phyloP scores from a whole-genome alignment of 2,329 filamentous ascomycete genomes.

The Hysterium pulicare region DNA sequence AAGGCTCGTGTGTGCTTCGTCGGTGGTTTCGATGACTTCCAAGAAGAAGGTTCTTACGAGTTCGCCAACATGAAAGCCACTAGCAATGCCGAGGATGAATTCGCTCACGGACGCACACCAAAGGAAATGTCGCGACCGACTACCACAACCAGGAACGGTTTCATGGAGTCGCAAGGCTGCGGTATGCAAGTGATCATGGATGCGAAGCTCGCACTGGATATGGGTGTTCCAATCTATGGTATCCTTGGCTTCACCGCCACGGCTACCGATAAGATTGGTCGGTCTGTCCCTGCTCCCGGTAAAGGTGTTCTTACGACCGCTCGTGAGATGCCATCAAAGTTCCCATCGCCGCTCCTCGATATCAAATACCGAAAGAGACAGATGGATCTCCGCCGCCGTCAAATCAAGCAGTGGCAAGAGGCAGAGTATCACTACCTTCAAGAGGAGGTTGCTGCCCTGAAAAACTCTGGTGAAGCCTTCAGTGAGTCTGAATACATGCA shows the following conservation, averaged over 20 bases:
- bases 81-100: constrained; percentile 95
- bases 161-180: constrained; percentile 99
- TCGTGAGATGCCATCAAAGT: constrained; percentile 84
- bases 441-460: constrained; percentile 89
- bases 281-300: constrained; percentile 92
- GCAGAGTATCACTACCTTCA: constrained; percentile 89
- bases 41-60: constrained; percentile 98
- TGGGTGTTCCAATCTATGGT: constrained; percentile 98
- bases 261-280: constrained; percentile 97
- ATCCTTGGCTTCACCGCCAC: constrained; percentile 90
- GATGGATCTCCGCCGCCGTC: constrained; percentile 87
- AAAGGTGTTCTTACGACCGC: constrained; percentile 96
- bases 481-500: constrained; percentile 81
- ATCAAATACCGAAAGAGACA: constrained; percentile 97
- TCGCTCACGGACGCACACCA: constrained; percentile 90
- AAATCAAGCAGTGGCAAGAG: constrained; percentile 96
- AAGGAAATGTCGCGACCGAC: constrained; percentile 97
- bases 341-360: constrained; percentile 91
- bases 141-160: constrained; percentile 93
- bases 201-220: constrained; percentile 89
- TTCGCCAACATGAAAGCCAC: constrained; percentile 99
- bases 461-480: constrained; percentile 69
- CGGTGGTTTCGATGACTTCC: constrained; percentile 98
- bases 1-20: constrained; percentile 97
- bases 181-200: constrained; percentile 99